Conservation (phyloP, 139 green algal genomes). For the Micractinium conductrix region DNA sequence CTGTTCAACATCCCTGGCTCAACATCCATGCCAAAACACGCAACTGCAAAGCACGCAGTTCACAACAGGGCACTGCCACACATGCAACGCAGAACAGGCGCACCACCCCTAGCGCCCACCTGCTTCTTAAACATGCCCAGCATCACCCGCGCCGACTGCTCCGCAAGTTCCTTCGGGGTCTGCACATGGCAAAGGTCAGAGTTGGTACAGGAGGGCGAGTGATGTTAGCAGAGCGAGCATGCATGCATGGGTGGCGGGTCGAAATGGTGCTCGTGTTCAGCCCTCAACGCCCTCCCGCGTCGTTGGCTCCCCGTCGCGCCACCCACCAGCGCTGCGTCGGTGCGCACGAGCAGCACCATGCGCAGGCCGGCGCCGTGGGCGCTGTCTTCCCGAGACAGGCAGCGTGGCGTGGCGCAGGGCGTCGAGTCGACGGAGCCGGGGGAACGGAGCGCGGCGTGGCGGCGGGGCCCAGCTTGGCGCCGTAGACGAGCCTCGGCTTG, state of each 20-base stretch:
- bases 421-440: conserved; percentile 9
- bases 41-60: no score
- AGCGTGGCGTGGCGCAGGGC: conserved; percentile 7
- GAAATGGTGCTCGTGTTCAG: no score
- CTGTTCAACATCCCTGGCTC: no score
- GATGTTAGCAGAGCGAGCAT: no score
- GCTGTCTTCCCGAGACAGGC: background rate
- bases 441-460: background rate
- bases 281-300: no score
- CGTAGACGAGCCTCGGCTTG: background rate
- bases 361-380: background rate
- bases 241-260: no score
- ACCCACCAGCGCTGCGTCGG: background rate
- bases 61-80: no score
- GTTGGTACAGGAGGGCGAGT: no score
- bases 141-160: background rate
- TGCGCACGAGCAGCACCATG: conserved; percentile 16
- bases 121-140: conserved; percentile 31
- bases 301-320: no score
- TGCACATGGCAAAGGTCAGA: background rate
- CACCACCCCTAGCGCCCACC: no score
- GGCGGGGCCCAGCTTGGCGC: background rate
- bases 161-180: background rate
- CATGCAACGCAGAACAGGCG: no score
- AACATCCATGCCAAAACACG: no score